phyloP scores from a whole-genome alignment of 2,329 filamentous ascomycete species.

The Stemphylium vesicarium region DNA sequence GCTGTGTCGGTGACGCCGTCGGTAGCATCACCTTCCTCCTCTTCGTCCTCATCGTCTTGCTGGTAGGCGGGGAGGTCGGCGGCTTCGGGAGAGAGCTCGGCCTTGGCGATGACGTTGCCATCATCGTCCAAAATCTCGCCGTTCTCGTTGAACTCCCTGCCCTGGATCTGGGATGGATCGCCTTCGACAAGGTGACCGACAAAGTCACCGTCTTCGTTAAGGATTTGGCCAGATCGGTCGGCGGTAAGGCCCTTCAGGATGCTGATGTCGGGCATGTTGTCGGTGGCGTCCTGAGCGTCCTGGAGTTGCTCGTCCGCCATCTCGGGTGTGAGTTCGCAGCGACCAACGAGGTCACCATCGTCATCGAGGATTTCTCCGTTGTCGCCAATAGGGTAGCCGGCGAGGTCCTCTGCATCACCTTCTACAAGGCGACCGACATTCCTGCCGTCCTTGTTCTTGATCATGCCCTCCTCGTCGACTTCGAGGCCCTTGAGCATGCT shows the following conservation, averaged over 20 bases:
- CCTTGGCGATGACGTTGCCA: conserved; percentile 60
- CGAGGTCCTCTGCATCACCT: conserved; percentile 60
- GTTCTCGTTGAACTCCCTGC: conserved; percentile 58
- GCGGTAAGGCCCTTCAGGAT: conserved; percentile 57
- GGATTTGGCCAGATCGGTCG: conserved; percentile 55
- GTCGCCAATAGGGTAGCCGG: conserved; percentile 59
- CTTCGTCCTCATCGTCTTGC: conserved; percentile 34
- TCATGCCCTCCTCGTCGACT: conserved; percentile 61
- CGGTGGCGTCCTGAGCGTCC: conserved; percentile 44
- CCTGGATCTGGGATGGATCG: conserved; percentile 56
- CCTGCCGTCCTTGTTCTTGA: conserved; percentile 60
- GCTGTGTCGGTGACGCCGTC: conserved; percentile 23
- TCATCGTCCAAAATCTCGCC: conserved; percentile 63
- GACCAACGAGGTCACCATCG: conserved; percentile 61
- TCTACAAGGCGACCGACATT: conserved; percentile 57
- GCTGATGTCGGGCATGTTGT: conserved; percentile 53
- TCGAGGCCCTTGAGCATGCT: conserved; percentile 58
- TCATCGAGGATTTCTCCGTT: conserved; percentile 63
- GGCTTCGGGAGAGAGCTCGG: conserved; percentile 57
- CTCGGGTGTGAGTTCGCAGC: conserved; percentile 58
- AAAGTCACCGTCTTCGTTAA: conserved; percentile 59
- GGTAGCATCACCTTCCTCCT: conserved; percentile 31
- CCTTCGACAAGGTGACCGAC: conserved; percentile 57
- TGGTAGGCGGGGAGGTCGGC: conserved; percentile 48
- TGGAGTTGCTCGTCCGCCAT: conserved; percentile 51